phyloP scores from a whole-genome alignment of 768 basidiomycete species.

The Cystofilobasidium ferigula region DNA sequence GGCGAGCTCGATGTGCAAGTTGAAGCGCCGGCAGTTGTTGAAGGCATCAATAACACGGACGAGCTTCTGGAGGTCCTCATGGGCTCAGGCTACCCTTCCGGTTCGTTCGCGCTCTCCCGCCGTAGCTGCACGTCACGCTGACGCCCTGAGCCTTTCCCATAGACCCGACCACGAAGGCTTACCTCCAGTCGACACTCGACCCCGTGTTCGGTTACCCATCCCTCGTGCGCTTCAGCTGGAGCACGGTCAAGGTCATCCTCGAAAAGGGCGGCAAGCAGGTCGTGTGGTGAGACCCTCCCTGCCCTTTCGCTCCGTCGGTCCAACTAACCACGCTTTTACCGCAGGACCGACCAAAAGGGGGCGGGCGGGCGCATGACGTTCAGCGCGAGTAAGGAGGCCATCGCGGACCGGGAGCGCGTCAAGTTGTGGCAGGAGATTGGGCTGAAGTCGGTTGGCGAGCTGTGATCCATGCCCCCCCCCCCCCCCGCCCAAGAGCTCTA shows the following conservation, averaged over 20 bases:
- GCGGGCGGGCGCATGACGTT: constrained; percentile 66
- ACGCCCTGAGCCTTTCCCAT: neutral
- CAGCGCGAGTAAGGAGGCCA: constrained; percentile 39
- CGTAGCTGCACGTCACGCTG: neutral
- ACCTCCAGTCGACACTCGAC: constrained; percentile 64
- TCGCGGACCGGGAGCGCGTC: constrained; percentile 61
- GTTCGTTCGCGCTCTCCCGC: constrained; percentile 39
- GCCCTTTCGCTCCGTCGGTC: constrained; percentile 14
- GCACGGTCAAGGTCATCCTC: constrained; percentile 72
- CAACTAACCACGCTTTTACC: neutral
- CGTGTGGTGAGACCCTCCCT: constrained; percentile 53
- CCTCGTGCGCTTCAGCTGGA: constrained; percentile 88
- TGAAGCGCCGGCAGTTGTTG: constrained; percentile 26
- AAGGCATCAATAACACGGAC: constrained; percentile 19
- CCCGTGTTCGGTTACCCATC: constrained; percentile 87
- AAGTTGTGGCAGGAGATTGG: constrained; percentile 61
- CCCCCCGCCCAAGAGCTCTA: no score
- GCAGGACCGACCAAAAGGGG: constrained; percentile 75
- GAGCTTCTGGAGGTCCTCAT: constrained; percentile 18
- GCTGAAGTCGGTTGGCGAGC: constrained; percentile 54
- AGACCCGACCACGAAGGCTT: constrained; percentile 89
- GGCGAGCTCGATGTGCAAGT: constrained; percentile 24
- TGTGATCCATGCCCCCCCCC: no score
- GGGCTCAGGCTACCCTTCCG: constrained; percentile 22
- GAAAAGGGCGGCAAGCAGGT: constrained; percentile 68